A percentile compares a stretch with the other conserved stretches of the same genome.
Evolutionary conservation across 257 asterid genomes (phyloP).

Genomic region (Nyctanthes arbortristis): DNA sequence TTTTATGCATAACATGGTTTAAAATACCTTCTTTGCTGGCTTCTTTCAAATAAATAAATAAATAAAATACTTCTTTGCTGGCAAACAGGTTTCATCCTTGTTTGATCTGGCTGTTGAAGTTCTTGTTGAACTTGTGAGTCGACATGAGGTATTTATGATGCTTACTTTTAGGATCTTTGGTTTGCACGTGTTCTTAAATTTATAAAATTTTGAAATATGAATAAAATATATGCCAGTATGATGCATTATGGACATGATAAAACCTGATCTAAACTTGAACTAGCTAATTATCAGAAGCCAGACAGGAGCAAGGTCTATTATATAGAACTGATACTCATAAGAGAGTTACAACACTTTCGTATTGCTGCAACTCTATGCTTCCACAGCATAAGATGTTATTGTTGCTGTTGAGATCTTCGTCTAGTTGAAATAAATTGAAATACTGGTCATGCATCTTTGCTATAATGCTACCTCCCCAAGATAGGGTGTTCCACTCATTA

Average conservation of each 20-base stretch:
- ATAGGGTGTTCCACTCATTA: no score
- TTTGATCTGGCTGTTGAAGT: slow-evolving; percentile 84
- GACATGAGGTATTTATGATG: slow-evolving; percentile 71
- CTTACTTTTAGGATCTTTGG: slow-evolving; percentile 19
- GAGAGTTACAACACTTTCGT: neutral
- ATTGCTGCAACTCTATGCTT: neutral
- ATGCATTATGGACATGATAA: slow-evolving; percentile 7
- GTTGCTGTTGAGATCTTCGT: neutral
- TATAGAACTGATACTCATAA: neutral
- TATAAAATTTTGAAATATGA: slow-evolving; percentile 6
- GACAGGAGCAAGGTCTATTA: slow-evolving; percentile 15
- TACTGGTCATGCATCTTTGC: neutral
- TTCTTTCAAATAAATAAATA: no score
- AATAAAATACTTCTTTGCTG: slow-evolving; percentile 19
- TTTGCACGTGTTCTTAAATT: slow-evolving; percentile 1
- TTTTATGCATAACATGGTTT: slow-evolving; percentile 20
- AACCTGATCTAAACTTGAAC: slow-evolving; percentile 17
- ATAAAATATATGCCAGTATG: slow-evolving; percentile 9
- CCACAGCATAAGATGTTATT: neutral
- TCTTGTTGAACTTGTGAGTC: slow-evolving; percentile 77
- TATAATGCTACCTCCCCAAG: no score
- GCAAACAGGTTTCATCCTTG: slow-evolving; percentile 57
- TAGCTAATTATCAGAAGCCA: slow-evolving; percentile 11
- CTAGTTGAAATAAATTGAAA: neutral
- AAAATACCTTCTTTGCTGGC: slow-evolving; percentile 17